A percentile compares a stretch with the other conserved stretches of the same genome.
Evolutionary conservation across 306 rosid species (phyloP).

Genomic region (Corylus avellana): DNA sequence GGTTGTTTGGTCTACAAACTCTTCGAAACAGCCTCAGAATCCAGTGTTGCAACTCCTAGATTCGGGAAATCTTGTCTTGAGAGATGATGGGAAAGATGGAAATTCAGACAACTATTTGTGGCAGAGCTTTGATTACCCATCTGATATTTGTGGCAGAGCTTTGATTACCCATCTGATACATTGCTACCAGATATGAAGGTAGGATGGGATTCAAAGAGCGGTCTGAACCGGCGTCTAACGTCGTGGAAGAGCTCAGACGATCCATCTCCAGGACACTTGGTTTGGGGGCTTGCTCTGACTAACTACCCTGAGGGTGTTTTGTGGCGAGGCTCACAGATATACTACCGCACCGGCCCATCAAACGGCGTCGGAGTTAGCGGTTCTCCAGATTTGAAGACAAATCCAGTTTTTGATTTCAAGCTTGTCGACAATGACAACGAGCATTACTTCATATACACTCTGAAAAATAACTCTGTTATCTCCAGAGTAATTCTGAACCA

Average conservation of each 20-base stretch:
- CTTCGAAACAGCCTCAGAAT: constrained; percentile 18
- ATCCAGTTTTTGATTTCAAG: constrained; percentile 34
- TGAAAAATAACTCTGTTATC: constrained; percentile 31
- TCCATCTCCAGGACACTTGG: constrained; percentile 50
- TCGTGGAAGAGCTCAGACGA: constrained; percentile 52
- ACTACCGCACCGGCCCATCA: constrained; percentile 50
- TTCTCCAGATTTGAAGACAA: constrained; percentile 25
- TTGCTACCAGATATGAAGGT: constrained; percentile 58
- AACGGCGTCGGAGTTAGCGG: constrained; percentile 46
- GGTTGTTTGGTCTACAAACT: constrained; percentile 40
- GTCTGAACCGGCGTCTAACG: constrained; percentile 31
- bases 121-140: too few relatives aligned
- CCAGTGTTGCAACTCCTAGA: constrained; percentile 41
- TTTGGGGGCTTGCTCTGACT: constrained; percentile 31
- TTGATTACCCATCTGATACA: constrained; percentile 63
- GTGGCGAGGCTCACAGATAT: constrained; percentile 32
- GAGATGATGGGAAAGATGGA: constrained; percentile 36
- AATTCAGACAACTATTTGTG: constrained; percentile 19
- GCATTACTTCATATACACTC: constrained; percentile 40
- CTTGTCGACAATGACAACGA: constrained; percentile 42
- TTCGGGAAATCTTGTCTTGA: constrained; percentile 54
- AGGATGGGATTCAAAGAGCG: constrained; percentile 50
- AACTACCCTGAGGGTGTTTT: constrained; percentile 38
- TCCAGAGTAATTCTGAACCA: constrained; percentile 52
- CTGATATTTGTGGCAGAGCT: constrained; percentile 73